These are phyloP conservation scores for Microglena sp. DNA, from an alignment of 139 green algal genomes.

Conservation along the genomic window DNA sequence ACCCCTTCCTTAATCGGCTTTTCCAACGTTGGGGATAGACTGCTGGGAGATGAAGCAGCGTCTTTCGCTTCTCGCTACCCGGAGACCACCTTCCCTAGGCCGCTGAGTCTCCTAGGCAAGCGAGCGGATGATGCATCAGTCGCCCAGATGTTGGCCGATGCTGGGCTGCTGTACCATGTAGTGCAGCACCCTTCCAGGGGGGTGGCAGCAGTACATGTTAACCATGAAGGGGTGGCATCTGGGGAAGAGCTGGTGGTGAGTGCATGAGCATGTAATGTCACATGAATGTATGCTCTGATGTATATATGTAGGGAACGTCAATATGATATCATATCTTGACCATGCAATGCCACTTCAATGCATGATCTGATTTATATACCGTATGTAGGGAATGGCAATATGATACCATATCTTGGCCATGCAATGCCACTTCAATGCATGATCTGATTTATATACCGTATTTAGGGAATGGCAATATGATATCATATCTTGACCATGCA, in stretches of 20 bases:
- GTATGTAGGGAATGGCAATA: no score
- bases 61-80: slow-evolving; percentile 66
- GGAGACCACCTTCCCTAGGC: slow-evolving; percentile 53
- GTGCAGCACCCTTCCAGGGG: slow-evolving; percentile 41
- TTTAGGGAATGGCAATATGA: no score
- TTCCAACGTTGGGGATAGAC: slow-evolving; percentile 54
- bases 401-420: no score
- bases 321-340: no score
- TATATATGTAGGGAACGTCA: no score
- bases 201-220: slow-evolving; percentile 38
- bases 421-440: no score
- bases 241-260: slow-evolving; percentile 85
- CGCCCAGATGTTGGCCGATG: slow-evolving; percentile 28
- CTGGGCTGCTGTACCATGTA: slow-evolving; percentile 63
- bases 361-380: no score
- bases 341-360: no score
- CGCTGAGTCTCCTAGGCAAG: slow-evolving; percentile 73
- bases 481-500: no score
- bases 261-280: background rate
- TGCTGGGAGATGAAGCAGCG: slow-evolving; percentile 89
- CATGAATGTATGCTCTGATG: no score
- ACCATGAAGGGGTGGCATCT: slow-evolving; percentile 25
- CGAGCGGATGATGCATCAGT: slow-evolving; percentile 33
- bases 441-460: no score
- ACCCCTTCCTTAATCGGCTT: slow-evolving; percentile 76